Percentiles rank a stretch among this genome's conserved stretches.
These are phyloP conservation scores for Pugionium cornutum DNA, from an alignment of 345 rosid genomes.

Conservation along the genomic window DNA sequence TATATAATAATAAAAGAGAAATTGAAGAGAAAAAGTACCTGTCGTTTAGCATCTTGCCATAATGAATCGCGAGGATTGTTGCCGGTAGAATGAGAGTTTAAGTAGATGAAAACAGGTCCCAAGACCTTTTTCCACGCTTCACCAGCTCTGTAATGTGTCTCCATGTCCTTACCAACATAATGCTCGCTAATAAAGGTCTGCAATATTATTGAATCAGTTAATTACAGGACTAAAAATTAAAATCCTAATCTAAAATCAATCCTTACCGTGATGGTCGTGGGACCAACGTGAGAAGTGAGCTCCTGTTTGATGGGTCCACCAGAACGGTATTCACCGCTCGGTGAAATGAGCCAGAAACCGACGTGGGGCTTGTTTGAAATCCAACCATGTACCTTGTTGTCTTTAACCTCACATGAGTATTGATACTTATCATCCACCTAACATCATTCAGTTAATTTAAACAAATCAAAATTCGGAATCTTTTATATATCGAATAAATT, in stretches of 20 bases:
- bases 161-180: slow-evolving; percentile 67
- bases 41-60: slow-evolving; percentile 80
- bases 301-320: slow-evolving; percentile 89
- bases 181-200: slow-evolving; percentile 88
- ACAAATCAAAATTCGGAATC: background rate
- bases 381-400: slow-evolving; percentile 88
- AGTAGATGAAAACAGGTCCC: slow-evolving; percentile 75
- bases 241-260: background rate
- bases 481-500: background rate
- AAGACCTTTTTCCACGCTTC: slow-evolving; percentile 81
- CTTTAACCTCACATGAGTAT: slow-evolving; percentile 59
- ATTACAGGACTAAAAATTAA: background rate
- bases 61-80: slow-evolving; percentile 34
- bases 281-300: slow-evolving; percentile 87
- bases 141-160: slow-evolving; percentile 52
- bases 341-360: slow-evolving; percentile 89
- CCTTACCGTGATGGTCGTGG: slow-evolving; percentile 59
- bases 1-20: background rate
- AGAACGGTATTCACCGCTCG: slow-evolving; percentile 62
- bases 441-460: background rate
- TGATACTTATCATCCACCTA: slow-evolving; percentile 95
- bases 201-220: slow-evolving; percentile 1
- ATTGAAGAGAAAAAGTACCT: slow-evolving; percentile 42
- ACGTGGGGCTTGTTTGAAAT: slow-evolving; percentile 51
- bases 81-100: slow-evolving; percentile 51